Percentiles rank a stretch among this genome's conserved stretches.
These are phyloP conservation scores for Cucumis hystrix DNA, from an alignment of 306 rosid species.

Conservation along the genomic window DNA sequence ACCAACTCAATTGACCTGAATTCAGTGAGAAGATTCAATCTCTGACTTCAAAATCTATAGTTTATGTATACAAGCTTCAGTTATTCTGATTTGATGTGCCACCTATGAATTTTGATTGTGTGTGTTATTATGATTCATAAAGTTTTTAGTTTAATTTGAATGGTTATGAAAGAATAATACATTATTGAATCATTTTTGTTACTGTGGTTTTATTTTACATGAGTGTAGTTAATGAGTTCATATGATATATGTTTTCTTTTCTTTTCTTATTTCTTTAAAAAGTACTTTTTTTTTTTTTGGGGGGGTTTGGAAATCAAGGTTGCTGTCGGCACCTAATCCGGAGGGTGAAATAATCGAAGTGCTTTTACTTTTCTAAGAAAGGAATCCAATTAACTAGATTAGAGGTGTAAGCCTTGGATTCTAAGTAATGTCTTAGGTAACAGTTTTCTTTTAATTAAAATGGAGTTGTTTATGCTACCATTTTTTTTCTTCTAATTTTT, in stretches of 20 bases:
- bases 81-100: too few relatives aligned
- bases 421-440: neutral
- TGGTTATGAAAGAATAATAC: neutral
- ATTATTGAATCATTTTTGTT: neutral
- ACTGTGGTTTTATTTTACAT: neutral
- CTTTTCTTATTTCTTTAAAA: neutral
- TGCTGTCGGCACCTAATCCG: constrained; percentile 2
- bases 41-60: too few relatives aligned
- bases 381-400: neutral
- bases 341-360: neutral
- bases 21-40: too few relatives aligned
- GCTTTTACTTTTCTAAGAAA: neutral
- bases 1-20: neutral
- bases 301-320: neutral
- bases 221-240: neutral
- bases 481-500: too few relatives aligned
- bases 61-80: too few relatives aligned
- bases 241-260: neutral
- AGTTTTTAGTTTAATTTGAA: neutral
- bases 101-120: neutral
- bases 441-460: neutral
- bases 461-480: too few relatives aligned
- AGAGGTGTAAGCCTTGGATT: neutral
- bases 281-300: neutral
- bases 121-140: neutral